A percentile compares a stretch with the other conserved stretches of the same genome.
Conservation (phyloP, 257 asterid species). For the Galeopsis tetrahit region DNA sequence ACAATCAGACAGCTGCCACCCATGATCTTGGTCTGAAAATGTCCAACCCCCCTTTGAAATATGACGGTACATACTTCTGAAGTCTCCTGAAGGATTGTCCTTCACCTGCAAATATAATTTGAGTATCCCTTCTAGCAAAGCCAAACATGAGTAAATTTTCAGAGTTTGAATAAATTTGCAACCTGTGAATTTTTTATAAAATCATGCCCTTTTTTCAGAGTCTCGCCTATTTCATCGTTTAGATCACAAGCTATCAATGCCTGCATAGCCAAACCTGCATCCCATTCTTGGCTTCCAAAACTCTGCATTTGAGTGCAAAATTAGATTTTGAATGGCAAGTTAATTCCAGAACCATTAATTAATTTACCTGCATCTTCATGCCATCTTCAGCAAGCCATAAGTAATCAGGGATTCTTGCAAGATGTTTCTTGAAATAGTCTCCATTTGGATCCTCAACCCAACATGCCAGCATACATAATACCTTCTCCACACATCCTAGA, state of each 20-base stretch:
- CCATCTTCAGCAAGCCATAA: slow-evolving; percentile 86
- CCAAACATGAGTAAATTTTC: not conserved
- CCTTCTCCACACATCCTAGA: slow-evolving; percentile 74
- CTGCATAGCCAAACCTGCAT: slow-evolving; percentile 77
- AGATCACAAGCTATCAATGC: slow-evolving; percentile 70
- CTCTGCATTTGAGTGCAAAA: slow-evolving; percentile 50
- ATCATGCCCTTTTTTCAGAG: slow-evolving; percentile 69
- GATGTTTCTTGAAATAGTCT: slow-evolving; percentile 76
- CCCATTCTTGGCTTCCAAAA: slow-evolving; percentile 92
- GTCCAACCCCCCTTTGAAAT: slow-evolving; percentile 94
- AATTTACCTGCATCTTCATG: slow-evolving; percentile 75
- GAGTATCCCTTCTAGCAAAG: not conserved
- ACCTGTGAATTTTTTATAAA: slow-evolving; percentile 84
- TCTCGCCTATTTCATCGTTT: slow-evolving; percentile 63
- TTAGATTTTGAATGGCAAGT: not conserved
- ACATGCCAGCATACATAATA: slow-evolving; percentile 73
- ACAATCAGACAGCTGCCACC: slow-evolving; percentile 97
- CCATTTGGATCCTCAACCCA: slow-evolving; percentile 85
- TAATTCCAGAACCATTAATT: not conserved
- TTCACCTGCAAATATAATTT: slow-evolving; percentile 52
- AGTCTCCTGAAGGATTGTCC: slow-evolving; percentile 83
- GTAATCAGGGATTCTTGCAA: slow-evolving; percentile 72
- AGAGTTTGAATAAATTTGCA: not conserved
- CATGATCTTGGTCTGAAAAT: slow-evolving; percentile 94
- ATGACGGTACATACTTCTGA: slow-evolving; percentile 76